A percentile compares a stretch with the other conserved stretches of the same genome.
Conservation (phyloP, 2,329 filamentous ascomycete genomes). For the Penicillium sp. region DNA sequence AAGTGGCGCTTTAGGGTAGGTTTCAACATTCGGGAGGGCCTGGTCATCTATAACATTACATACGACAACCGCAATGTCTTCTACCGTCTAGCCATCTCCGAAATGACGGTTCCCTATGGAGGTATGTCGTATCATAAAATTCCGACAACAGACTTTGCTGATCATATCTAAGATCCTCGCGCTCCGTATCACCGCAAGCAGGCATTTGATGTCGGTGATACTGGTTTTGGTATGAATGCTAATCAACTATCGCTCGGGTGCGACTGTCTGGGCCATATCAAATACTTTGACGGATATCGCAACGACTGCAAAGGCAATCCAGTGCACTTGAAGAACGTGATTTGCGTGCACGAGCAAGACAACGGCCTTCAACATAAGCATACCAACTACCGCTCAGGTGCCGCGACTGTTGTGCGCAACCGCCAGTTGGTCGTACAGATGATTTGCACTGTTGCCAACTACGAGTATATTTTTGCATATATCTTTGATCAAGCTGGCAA, state of each 20-base stretch:
- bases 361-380: constrained; percentile 69
- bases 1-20: constrained; percentile 63
- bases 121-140: constrained; percentile 26
- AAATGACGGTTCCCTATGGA: constrained; percentile 59
- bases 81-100: constrained; percentile 64
- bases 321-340: constrained; percentile 60
- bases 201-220: constrained; percentile 69
- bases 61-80: constrained; percentile 63
- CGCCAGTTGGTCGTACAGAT: constrained; percentile 66
- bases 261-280: constrained; percentile 68
- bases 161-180: constrained; percentile 60
- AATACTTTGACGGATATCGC: constrained; percentile 62
- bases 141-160: background rate
- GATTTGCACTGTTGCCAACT: constrained; percentile 70
- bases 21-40: constrained; percentile 63
- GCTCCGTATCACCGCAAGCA: constrained; percentile 68
- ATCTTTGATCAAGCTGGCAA: constrained; percentile 70
- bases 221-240: constrained; percentile 63
- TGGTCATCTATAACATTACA: constrained; percentile 66
- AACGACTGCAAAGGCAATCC: constrained; percentile 59
- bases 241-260: constrained; percentile 69
- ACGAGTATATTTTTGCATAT: constrained; percentile 71
- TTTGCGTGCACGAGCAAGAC: constrained; percentile 71
- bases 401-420: constrained; percentile 62
- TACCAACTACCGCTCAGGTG: constrained; percentile 66